Conservation (phyloP, 129 eudicot species). For the carrot (Daucus carota) region DNA sequence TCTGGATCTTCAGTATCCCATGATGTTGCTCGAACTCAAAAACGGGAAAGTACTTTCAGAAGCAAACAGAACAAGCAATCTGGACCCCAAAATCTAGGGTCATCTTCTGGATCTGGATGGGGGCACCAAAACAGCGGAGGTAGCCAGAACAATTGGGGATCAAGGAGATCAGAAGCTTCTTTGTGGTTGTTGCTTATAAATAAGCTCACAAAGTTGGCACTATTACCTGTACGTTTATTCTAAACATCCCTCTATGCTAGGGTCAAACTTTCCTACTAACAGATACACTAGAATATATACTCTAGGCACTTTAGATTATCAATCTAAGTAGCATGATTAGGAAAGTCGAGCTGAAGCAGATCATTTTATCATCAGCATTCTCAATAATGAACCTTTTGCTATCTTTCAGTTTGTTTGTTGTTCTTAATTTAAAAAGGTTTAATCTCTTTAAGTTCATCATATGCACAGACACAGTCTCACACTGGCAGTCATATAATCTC, state of each 20-base stretch:
- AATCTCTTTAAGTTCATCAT: background rate
- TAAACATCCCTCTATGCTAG: background rate
- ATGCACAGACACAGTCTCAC: background rate
- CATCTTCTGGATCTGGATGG: conserved; percentile 38
- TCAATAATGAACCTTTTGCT: background rate
- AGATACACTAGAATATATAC: background rate
- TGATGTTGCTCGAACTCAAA: conserved; percentile 44
- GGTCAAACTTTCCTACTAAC: background rate
- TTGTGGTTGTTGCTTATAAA: conserved; percentile 72
- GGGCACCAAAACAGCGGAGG: conserved; percentile 33
- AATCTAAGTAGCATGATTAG: background rate
- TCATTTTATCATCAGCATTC: background rate
- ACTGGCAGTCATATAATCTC: background rate
- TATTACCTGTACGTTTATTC: conserved; percentile 73
- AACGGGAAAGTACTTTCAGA: conserved; percentile 40
- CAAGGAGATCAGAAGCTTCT: conserved; percentile 78
- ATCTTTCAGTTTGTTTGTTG: background rate
- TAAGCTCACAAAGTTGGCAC: conserved; percentile 70
- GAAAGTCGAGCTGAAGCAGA: background rate
- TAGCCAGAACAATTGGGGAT: conserved; percentile 48
- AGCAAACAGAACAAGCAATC: conserved; percentile 76
- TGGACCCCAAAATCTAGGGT: conserved; percentile 44
- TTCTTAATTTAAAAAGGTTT: background rate
- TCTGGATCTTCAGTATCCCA: conserved; percentile 44
- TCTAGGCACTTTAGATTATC: background rate